phyloP scores from a whole-genome alignment of 2,329 filamentous ascomycete species.

The Fusarium buxicola region DNA sequence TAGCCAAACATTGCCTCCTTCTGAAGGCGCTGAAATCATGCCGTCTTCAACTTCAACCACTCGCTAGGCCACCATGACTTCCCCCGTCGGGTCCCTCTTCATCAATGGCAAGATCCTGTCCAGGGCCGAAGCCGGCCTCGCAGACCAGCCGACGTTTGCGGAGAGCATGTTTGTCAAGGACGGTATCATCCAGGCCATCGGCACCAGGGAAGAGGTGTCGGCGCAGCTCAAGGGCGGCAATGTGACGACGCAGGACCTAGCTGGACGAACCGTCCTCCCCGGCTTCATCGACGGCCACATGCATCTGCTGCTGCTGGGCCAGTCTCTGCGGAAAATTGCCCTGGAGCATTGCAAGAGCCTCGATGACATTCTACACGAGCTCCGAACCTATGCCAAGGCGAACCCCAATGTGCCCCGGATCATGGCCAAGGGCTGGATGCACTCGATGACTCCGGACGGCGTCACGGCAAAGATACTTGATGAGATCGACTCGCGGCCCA shows the following conservation, averaged over 20 bases:
- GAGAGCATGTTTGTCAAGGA: constrained; percentile 51
- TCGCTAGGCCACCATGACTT: constrained; percentile 35
- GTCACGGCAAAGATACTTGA: constrained; percentile 61
- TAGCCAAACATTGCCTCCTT: constrained; percentile 4
- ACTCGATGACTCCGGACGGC: constrained; percentile 59
- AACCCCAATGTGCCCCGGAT: constrained; percentile 62
- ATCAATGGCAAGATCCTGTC: constrained; percentile 48
- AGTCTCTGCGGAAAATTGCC: constrained; percentile 63
- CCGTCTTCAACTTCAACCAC: not conserved
- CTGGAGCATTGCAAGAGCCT: constrained; percentile 61
- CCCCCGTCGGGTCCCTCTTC: constrained; percentile 32
- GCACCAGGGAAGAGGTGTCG: constrained; percentile 44
- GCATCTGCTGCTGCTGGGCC: constrained; percentile 66
- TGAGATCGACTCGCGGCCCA: constrained; percentile 64
- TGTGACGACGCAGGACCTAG: constrained; percentile 43
- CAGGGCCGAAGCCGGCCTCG: constrained; percentile 39
- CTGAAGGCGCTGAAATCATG: not conserved
- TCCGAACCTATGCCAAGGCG: constrained; percentile 58
- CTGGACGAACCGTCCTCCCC: constrained; percentile 58
- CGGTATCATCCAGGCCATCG: constrained; percentile 51
- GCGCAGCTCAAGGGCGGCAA: constrained; percentile 34
- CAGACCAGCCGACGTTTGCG: constrained; percentile 45
- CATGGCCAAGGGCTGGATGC: constrained; percentile 67
- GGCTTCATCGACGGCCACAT: constrained; percentile 70
- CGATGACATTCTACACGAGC: constrained; percentile 60